These are phyloP conservation scores for Bruguiera hainesii DNA, from an alignment of 441 rosid genomes.

Conservation along the genomic window DNA sequence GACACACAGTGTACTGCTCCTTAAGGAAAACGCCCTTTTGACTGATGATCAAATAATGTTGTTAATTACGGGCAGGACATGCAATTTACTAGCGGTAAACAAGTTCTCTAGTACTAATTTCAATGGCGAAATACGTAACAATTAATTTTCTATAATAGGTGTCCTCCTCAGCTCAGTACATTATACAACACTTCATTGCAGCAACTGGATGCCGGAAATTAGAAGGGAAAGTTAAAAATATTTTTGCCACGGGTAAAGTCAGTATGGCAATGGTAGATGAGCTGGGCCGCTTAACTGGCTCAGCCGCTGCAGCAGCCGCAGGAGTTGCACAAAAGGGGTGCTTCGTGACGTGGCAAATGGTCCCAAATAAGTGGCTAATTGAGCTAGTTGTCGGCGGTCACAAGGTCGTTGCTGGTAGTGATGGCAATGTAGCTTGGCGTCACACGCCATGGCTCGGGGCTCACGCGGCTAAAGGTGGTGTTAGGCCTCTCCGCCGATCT, in stretches of 20 bases:
- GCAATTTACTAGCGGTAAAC: too few species aligned
- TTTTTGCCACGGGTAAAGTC: slow-evolving; percentile 76
- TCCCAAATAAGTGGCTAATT: slow-evolving; percentile 83
- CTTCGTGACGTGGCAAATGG: slow-evolving; percentile 98
- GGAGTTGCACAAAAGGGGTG: slow-evolving; percentile 68
- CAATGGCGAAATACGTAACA: not conserved
- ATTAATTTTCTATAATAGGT: slow-evolving; percentile 37
- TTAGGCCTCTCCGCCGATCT: slow-evolving; percentile 86
- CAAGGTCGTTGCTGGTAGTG: slow-evolving; percentile 84
- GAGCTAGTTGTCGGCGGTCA: slow-evolving; percentile 79
- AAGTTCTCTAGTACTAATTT: too few species aligned
- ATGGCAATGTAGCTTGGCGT: slow-evolving; percentile 87
- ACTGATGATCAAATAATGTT: too few species aligned
- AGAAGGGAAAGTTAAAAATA: slow-evolving; percentile 63
- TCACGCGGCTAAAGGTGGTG: slow-evolving; percentile 81
- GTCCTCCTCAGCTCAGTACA: slow-evolving; percentile 92
- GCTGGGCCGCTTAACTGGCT: slow-evolving; percentile 30
- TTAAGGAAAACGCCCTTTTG: too few species aligned
- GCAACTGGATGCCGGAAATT: slow-evolving; percentile 92
- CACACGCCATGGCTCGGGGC: slow-evolving; percentile 90
- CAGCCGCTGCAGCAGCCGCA: slow-evolving; percentile 25
- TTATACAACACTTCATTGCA: slow-evolving; percentile 80
- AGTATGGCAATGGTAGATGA: slow-evolving; percentile 75
- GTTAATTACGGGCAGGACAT: too few species aligned
- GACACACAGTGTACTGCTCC: too few species aligned